Evolutionary conservation across 2,329 filamentous ascomycete species (phyloP).

Genomic region (Chalaropsis thielavioides): DNA sequence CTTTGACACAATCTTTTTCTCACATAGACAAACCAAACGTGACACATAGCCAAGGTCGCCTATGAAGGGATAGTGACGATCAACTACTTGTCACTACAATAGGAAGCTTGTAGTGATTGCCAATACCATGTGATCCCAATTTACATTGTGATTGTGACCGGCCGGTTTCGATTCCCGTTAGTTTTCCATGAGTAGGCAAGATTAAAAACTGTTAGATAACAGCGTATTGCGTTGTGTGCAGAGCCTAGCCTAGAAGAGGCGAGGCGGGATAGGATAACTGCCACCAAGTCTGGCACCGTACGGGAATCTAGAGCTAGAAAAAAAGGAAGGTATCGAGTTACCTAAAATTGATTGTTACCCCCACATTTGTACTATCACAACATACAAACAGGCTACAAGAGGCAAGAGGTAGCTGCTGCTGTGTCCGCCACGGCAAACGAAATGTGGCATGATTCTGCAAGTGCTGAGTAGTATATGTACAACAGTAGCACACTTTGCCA

Average conservation of each 20-base stretch:
- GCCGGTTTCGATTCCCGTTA: neutral
- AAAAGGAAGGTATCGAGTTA: neutral
- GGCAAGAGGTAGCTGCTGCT: constrained; percentile 18
- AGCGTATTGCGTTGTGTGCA: neutral
- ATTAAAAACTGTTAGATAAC: neutral
- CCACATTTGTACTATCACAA: neutral
- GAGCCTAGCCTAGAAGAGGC: neutral
- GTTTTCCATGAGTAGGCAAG: neutral
- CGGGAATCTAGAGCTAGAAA: too few species aligned
- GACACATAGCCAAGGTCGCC: neutral
- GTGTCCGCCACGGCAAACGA: neutral
- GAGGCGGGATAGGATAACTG: neutral
- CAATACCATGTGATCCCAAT: neutral
- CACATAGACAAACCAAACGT: neutral
- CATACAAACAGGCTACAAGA: constrained; percentile 13
- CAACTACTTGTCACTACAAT: neutral
- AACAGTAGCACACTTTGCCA: neutral
- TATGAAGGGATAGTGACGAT: neutral
- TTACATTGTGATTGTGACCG: neutral
- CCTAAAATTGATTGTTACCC: neutral
- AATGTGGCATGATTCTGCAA: constrained; percentile 3
- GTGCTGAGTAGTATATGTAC: neutral
- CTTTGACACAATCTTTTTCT: neutral
- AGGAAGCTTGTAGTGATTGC: neutral
- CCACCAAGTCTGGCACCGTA: neutral